Conservation (phyloP, 139 green algal species). For the Astrephomene gubernaculifera region DNA sequence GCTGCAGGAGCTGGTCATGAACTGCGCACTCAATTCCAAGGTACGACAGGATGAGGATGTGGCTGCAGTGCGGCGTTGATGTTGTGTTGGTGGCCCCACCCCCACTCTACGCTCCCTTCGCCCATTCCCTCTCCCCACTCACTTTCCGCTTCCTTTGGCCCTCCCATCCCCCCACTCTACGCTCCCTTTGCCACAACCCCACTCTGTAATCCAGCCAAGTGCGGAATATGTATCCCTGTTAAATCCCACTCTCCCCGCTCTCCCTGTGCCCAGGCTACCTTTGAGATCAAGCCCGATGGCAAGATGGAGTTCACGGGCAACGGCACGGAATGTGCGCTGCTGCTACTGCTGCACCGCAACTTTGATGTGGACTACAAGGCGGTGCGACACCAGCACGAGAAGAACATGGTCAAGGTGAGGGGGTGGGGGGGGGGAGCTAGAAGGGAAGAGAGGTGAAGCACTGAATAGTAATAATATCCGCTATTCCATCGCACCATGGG, state of each 20-base stretch:
- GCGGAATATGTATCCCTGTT: too few species aligned
- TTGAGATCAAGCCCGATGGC: conserved; percentile 61
- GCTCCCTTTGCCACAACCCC: not conserved
- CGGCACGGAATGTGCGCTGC: conserved; percentile 94
- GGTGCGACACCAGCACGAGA: conserved; percentile 35
- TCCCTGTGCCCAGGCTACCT: conserved; percentile 74
- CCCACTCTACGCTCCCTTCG: not conserved
- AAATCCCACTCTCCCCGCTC: too few species aligned
- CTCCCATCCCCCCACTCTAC: not conserved
- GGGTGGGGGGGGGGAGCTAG: not conserved
- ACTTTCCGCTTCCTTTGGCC: not conserved
- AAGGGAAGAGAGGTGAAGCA: too few species aligned
- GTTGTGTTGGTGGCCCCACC: not conserved
- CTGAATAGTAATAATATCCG: too few species aligned
- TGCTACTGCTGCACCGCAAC: conserved; percentile 77
- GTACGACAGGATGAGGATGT: conserved; percentile 25
- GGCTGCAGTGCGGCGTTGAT: not conserved
- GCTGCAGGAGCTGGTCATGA: conserved; percentile 70
- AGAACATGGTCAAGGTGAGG: conserved; percentile 51
- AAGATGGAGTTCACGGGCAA: conserved; percentile 90
- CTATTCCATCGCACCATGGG: too few species aligned
- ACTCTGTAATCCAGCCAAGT: too few species aligned
- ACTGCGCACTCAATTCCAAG: conserved; percentile 87
- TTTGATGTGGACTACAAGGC: conserved; percentile 78
- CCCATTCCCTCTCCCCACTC: not conserved